phyloP scores from a whole-genome alignment of 371 early-diverging fungal genomes.

The Chytridium lagenaria region DNA sequence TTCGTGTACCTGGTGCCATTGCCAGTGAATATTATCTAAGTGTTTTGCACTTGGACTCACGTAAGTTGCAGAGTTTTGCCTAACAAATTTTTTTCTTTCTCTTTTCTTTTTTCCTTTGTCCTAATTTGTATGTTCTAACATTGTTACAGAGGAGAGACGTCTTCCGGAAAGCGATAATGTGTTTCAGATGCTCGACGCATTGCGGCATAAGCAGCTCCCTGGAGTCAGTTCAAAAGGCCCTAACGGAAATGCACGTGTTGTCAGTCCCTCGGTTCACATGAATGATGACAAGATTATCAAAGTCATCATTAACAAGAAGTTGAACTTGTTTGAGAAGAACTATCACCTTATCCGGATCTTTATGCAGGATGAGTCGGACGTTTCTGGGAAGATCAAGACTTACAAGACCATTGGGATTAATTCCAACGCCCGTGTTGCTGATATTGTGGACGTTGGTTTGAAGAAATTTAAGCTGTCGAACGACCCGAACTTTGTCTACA shows the following conservation, averaged over 20 bases:
- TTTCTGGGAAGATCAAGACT: slow-evolving; percentile 30
- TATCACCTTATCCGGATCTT: slow-evolving; percentile 48
- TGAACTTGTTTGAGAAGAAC: slow-evolving; percentile 51
- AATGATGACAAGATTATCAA: slow-evolving; percentile 55
- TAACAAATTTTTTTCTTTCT: background rate
- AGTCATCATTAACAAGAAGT: slow-evolving; percentile 54
- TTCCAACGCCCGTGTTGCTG: slow-evolving; percentile 35
- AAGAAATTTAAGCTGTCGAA: slow-evolving; percentile 47
- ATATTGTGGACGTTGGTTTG: slow-evolving; percentile 42
- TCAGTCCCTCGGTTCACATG: slow-evolving; percentile 36
- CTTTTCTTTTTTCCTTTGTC: background rate
- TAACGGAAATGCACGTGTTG: background rate
- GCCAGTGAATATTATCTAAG: slow-evolving; percentile 50
- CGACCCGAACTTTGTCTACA: slow-evolving; percentile 20
- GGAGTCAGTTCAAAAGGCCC: slow-evolving; percentile 41
- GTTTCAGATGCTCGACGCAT: slow-evolving; percentile 41
- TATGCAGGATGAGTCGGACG: slow-evolving; percentile 39
- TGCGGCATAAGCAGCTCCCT: slow-evolving; percentile 46
- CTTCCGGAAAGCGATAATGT: slow-evolving; percentile 42
- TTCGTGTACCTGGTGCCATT: slow-evolving; percentile 47
- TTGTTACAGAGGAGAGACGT: slow-evolving; percentile 46
- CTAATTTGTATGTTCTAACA: background rate
- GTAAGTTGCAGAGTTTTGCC: no score
- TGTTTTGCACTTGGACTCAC: slow-evolving; percentile 56
- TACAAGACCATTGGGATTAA: slow-evolving; percentile 54